Percentiles rank a stretch among this genome's conserved stretches.
These are phyloP conservation scores for Oidium heveae DNA, from an alignment of 2,329 filamentous ascomycete species.

Conservation along the genomic window DNA sequence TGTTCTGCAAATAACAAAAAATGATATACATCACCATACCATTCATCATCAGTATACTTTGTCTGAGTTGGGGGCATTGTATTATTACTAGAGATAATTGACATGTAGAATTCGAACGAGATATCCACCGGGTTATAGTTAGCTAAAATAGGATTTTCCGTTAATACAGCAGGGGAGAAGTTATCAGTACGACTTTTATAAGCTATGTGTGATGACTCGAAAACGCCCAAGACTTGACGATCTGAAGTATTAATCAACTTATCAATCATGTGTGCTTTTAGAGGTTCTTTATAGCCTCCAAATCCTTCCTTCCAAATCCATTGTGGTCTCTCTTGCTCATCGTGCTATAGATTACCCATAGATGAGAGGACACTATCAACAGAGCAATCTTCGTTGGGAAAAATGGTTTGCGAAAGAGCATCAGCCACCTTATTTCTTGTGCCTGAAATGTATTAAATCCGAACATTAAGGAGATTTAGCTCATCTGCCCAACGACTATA, in stretches of 20 bases:
- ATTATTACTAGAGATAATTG: background rate
- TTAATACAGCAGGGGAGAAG: background rate
- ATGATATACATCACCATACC: background rate
- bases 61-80: background rate
- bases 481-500: slow-evolving; percentile 1
- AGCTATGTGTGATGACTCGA: background rate
- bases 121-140: background rate
- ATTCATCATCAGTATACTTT: background rate
- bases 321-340: background rate
- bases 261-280: background rate
- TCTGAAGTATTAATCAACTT: background rate
- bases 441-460: background rate
- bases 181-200: background rate
- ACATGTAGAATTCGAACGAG: background rate
- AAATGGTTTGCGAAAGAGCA: background rate
- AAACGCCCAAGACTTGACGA: background rate
- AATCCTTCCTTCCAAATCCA: background rate
- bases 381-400: background rate
- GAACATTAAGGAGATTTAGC: background rate
- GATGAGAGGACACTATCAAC: background rate
- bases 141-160: background rate
- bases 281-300: background rate
- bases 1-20: background rate
- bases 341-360: background rate
- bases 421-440: background rate